These are phyloP conservation scores for Phaeotremella fagi DNA, from an alignment of 768 basidiomycete genomes.

Conservation along the genomic window DNA sequence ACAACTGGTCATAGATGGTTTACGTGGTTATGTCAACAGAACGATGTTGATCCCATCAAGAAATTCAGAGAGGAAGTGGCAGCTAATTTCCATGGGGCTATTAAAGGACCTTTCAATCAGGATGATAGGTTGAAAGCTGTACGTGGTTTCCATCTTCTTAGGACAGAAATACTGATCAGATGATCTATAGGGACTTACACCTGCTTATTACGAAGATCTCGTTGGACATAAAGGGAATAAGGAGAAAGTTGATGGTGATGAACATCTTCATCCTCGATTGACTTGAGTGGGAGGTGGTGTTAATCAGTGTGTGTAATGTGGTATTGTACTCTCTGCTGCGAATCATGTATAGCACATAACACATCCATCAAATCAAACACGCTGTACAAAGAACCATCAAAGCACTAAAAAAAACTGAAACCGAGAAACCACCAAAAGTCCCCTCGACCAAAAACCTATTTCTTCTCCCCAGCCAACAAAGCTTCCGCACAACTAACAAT, in stretches of 20 bases:
- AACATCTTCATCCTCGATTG: slow-evolving; percentile 26
- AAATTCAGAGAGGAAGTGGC: slow-evolving; percentile 69
- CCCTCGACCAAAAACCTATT: too few relatives aligned
- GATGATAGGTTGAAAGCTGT: slow-evolving; percentile 66
- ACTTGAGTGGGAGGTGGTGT: too few relatives aligned
- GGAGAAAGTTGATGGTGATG: slow-evolving; percentile 19
- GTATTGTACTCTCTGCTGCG: too few relatives aligned
- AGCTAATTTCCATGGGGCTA: slow-evolving; percentile 63
- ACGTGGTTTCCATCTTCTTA: not conserved
- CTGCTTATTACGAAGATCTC: slow-evolving; percentile 67
- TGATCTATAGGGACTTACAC: slow-evolving; percentile 54
- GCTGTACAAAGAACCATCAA: too few relatives aligned
- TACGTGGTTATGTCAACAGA: slow-evolving; percentile 56
- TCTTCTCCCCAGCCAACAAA: not conserved
- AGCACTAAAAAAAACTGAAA: too few relatives aligned
- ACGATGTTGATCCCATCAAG: slow-evolving; percentile 56
- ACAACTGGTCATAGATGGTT: slow-evolving; percentile 80
- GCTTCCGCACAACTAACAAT: not conserved
- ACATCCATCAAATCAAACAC: too few relatives aligned
- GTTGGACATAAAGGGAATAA: slow-evolving; percentile 49
- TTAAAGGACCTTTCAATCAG: slow-evolving; percentile 70
- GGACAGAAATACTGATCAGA: not conserved
- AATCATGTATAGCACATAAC: too few relatives aligned
- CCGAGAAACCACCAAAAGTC: too few relatives aligned
- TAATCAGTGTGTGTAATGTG: too few relatives aligned